Conservation (phyloP, 441 rosid species). For the Brassica hybrid region DNA sequence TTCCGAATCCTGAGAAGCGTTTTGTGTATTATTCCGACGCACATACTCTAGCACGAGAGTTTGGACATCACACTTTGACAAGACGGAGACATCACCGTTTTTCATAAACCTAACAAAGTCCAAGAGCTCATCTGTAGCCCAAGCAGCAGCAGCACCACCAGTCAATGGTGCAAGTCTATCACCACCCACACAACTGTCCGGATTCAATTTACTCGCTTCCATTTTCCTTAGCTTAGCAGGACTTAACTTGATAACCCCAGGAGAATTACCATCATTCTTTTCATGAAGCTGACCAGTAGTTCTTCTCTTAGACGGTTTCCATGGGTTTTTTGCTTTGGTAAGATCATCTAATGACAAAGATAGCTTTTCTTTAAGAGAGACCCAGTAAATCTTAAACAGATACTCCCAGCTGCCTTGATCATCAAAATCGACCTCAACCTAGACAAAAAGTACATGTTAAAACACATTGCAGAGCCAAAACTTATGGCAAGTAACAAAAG, state of each 20-base stretch:
- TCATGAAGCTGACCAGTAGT: conserved; percentile 35
- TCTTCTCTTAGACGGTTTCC: conserved; percentile 66
- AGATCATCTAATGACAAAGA: conserved; percentile 77
- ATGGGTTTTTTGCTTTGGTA: conserved; percentile 60
- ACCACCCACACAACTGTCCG: conserved; percentile 36
- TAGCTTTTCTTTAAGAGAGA: conserved; percentile 72
- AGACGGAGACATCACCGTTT: conserved; percentile 65
- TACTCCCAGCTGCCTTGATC: conserved; percentile 98
- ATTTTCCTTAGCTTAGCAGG: conserved; percentile 66
- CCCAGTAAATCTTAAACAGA: conserved; percentile 98
- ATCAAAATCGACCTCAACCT: conserved; percentile 99
- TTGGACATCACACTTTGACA: conserved; percentile 79
- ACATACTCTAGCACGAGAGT: conserved; percentile 78
- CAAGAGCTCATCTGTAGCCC: conserved; percentile 93
- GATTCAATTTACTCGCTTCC: conserved; percentile 24
- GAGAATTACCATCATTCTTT: conserved; percentile 41
- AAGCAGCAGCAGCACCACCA: conserved; percentile 42
- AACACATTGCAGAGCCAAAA: too few species aligned
- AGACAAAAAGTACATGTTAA: conserved; percentile 23
- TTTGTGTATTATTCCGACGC: conserved; percentile 69
- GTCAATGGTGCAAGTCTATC: conserved; percentile 46
- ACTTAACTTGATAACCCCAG: conserved; percentile 50
- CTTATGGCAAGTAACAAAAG: too few species aligned
- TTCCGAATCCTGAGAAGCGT: conserved; percentile 60
- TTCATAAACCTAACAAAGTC: conserved; percentile 87